Evolutionary conservation across 1,139 yeast species (phyloP).

Genomic region (Magnusiomyces ingens): DNA sequence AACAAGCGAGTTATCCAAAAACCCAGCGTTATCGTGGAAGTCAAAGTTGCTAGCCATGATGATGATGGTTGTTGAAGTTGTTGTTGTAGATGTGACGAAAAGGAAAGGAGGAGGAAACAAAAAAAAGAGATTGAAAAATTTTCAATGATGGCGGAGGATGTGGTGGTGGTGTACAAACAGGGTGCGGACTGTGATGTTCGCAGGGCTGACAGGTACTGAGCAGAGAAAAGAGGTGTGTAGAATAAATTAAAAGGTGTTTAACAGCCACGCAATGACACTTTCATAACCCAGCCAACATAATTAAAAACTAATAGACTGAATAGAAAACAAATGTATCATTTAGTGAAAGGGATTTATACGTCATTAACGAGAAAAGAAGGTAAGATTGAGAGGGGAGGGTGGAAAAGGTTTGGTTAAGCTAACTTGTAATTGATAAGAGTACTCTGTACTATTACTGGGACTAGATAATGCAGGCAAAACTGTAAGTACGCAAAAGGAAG

Average conservation of each 20-base stretch:
- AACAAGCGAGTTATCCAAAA: slow-evolving; percentile 15
- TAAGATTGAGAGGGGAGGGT: slow-evolving; percentile 20
- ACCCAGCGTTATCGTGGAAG: slow-evolving; percentile 14
- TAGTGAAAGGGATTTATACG: slow-evolving; percentile 53
- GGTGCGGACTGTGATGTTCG: slow-evolving; percentile 1
- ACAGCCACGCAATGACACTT: too few species aligned
- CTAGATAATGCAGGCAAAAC: slow-evolving; percentile 96
- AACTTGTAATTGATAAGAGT: slow-evolving; percentile 36
- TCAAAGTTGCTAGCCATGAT: slow-evolving; percentile 14
- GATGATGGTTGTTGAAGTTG: background rate
- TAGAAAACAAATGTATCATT: slow-evolving; percentile 49
- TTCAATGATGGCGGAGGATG: background rate
- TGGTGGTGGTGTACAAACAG: too few species aligned
- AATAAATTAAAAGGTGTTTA: too few species aligned
- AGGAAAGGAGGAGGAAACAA: background rate
- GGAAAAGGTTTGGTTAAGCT: background rate
- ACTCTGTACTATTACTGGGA: slow-evolving; percentile 75
- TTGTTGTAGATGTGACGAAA: background rate
- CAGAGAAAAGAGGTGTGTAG: too few species aligned
- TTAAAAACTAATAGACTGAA: background rate
- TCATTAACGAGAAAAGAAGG: slow-evolving; percentile 51
- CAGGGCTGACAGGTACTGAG: background rate
- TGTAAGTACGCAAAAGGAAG: slow-evolving; percentile 19
- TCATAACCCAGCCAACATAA: too few species aligned
- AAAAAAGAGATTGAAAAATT: background rate